Percentiles rank a stretch among this genome's conserved stretches.
phyloP scores from a whole-genome alignment of 495 filamentous ascomycete species.

The Poronia punctata region DNA sequence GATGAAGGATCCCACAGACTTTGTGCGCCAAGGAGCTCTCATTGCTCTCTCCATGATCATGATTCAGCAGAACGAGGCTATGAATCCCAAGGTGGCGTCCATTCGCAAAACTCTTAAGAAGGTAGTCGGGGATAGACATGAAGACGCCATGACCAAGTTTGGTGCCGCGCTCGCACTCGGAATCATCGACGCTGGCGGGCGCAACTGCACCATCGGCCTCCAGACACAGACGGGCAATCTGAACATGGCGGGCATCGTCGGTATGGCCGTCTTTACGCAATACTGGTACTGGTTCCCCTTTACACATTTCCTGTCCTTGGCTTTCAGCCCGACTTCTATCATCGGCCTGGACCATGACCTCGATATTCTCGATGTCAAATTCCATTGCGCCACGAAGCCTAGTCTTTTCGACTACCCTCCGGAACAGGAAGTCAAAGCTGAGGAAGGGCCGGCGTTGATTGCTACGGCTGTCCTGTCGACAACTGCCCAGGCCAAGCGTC shows the following conservation, averaged over 20 bases:
- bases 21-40: constrained; percentile 94
- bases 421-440: constrained; percentile 86
- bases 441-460: constrained; percentile 89
- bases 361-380: constrained; percentile 91
- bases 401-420: constrained; percentile 98
- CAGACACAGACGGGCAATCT: constrained; percentile 97
- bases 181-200: constrained; percentile 96
- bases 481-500: constrained; percentile 91
- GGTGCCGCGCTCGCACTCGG: constrained; percentile 89
- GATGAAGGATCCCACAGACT: constrained; percentile 99
- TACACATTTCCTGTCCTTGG: constrained; percentile 92
- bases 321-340: constrained; percentile 88
- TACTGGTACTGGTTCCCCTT: constrained; percentile 99
- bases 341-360: constrained; percentile 91
- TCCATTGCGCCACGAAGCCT: constrained; percentile 87
- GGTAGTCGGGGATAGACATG: constrained; percentile 88
- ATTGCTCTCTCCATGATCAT: constrained; percentile 96
- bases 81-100: constrained; percentile 82
- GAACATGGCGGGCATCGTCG: constrained; percentile 95
- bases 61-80: constrained; percentile 92
- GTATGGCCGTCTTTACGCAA: constrained; percentile 96
- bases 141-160: constrained; percentile 99
- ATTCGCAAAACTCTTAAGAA: constrained; percentile 83
- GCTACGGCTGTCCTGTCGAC: constrained; percentile 95
- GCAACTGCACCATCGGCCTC: constrained; percentile 95